Evolutionary conservation across 140 eudicot genomes (phyloP).

Genomic region (Anethum foeniculum): DNA sequence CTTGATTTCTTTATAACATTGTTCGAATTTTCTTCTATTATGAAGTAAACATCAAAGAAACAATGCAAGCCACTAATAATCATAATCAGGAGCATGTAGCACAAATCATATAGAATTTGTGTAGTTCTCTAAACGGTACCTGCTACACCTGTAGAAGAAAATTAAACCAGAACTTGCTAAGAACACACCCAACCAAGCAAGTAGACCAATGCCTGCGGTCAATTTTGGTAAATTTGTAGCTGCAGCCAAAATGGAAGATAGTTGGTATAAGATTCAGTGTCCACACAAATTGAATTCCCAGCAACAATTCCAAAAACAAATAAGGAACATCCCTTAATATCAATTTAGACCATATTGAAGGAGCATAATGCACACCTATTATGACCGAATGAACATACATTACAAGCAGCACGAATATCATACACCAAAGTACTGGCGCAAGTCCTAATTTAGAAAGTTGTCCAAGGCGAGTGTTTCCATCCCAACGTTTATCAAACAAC

Average conservation of each 20-base stretch:
- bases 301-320: not conserved
- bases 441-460: slow-evolving; percentile 81
- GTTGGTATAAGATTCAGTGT: slow-evolving; percentile 5
- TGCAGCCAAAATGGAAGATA: slow-evolving; percentile 27
- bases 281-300: not conserved
- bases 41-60: not conserved
- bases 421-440: slow-evolving; percentile 86
- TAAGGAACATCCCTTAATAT: not conserved
- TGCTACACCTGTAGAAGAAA: slow-evolving; percentile 81
- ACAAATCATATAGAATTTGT: not conserved
- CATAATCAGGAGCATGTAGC: not conserved
- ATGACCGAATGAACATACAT: slow-evolving; percentile 73
- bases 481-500: slow-evolving; percentile 69
- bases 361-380: slow-evolving; percentile 35
- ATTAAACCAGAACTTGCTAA: slow-evolving; percentile 66
- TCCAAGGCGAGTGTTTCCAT: slow-evolving; percentile 54
- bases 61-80: not conserved
- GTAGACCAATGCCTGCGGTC: slow-evolving; percentile 72
- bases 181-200: slow-evolving; percentile 88
- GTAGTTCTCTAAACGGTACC: slow-evolving; percentile 32
- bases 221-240: slow-evolving; percentile 71
- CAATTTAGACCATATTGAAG: not conserved
- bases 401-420: slow-evolving; percentile 63
- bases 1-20: not conserved
- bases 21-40: not conserved